These are phyloP conservation scores for Metschnikowia bowlesiae DNA, from an alignment of 805 yeast genomes.

Conservation along the genomic window DNA sequence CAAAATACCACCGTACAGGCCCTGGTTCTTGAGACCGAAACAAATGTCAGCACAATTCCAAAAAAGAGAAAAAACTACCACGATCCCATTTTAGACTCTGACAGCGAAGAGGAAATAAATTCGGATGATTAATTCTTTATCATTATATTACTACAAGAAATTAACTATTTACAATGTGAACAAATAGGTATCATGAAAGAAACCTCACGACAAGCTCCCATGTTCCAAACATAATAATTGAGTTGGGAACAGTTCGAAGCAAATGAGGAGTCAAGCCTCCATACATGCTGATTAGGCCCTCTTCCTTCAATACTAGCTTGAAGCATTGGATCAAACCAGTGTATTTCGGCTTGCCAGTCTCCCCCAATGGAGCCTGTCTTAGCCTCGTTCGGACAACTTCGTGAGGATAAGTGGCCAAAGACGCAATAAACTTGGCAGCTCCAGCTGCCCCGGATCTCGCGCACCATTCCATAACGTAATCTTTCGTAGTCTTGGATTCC, in stretches of 20 bases:
- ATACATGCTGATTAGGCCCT: constrained; percentile 88
- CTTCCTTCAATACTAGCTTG: constrained; percentile 79
- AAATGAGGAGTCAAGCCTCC: constrained; percentile 98
- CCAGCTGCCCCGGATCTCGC: constrained; percentile 98
- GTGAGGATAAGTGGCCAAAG: constrained; percentile 91
- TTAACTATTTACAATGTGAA: constrained; percentile 10
- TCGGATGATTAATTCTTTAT: constrained; percentile 4
- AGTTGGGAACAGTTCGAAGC: constrained; percentile 94
- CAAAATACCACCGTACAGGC: constrained; percentile 18
- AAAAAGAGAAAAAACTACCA: neutral
- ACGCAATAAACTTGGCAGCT: constrained; percentile 88
- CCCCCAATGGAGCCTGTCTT: constrained; percentile 82
- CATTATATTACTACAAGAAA: neutral
- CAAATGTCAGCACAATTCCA: neutral
- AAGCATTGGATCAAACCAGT: constrained; percentile 88
- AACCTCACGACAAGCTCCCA: constrained; percentile 72
- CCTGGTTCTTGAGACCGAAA: neutral
- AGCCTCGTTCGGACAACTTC: constrained; percentile 94
- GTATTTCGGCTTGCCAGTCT: constrained; percentile 78
- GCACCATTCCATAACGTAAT: constrained; percentile 79
- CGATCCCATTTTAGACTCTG: constrained; percentile 7
- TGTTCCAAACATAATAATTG: constrained; percentile 98
- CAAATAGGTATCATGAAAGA: constrained; percentile 15
- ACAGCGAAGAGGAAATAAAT: constrained; percentile 9
- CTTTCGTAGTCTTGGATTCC: constrained; percentile 42